Evolutionary conservation across 176 grass and related monocot species (phyloP), one percentile per base, ranked within the genome.

Genomic region (Paspalum notatum): DNA sequence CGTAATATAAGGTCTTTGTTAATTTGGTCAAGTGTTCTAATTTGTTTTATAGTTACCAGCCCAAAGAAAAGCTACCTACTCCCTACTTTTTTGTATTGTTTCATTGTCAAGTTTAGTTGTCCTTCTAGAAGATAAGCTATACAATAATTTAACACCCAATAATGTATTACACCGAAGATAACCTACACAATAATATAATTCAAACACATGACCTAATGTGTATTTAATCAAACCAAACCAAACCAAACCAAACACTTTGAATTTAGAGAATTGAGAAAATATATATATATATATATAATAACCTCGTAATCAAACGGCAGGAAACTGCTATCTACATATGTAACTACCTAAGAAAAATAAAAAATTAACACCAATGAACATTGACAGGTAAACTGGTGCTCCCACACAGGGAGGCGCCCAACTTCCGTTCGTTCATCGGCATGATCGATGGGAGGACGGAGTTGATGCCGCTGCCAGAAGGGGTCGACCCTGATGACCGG

Each of bases 351-450:
- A 32, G 32, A 32, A 56, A 21, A 56, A 41, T 55, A 41, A 74
- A 5, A 21, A 73, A 49, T 3, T 4, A 7, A 21, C 22, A 25
- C 9, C 50, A 68, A 45, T 49, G 66, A 10, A 44, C 1, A 25
- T 16, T 46, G 68, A 3, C 77, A 93, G 91, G 63, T 46, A 90
- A 84, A 43, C 78, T 94, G 42, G 76, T 86, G 47, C 84, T 91
- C 54, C 92, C 92, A 3, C 54, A 64, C 39, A 58, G 80, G 2
- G 86, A 80, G 1, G 72, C 80, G 11, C 80, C 89, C 7, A 86
- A 91, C 73, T 94, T n/a, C 80, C 75, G 92, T 14, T 84, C 89
- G 12, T 52, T 94, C 38, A 81, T 89, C 45, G 89, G n/a, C 12
- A 0, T 81, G 18, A 80, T 94, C 60, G 89, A 94, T 40, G 83